Conservation (phyloP, 2,329 filamentous ascomycete species). For the Trichophyton benhamiae region DNA sequence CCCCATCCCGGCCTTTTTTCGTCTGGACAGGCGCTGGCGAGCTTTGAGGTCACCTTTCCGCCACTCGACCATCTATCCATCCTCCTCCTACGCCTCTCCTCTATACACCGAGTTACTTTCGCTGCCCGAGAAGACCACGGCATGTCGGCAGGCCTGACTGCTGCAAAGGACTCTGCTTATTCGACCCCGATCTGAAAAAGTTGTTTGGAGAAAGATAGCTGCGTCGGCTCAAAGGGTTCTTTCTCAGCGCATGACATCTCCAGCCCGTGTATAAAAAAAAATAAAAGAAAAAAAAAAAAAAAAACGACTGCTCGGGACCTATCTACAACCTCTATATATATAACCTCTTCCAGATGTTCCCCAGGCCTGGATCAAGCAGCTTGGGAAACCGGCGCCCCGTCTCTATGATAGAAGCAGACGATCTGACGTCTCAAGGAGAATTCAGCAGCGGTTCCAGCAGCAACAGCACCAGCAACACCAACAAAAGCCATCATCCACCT, state of each 20-base stretch:
- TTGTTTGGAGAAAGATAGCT: no score
- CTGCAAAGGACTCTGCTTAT: not conserved
- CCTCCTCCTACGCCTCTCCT: not conserved
- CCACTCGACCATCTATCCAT: not conserved
- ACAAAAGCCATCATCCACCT: not conserved
- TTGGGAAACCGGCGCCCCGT: conserved; percentile 18
- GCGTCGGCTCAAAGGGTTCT: no score
- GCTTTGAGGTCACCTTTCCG: not conserved
- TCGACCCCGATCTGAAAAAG: no score
- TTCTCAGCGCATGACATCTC: no score
- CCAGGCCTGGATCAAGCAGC: conserved; percentile 12
- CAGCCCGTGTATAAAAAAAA: no score
- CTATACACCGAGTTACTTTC: not conserved
- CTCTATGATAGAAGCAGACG: conserved; percentile 20
- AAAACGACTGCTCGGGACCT: no score
- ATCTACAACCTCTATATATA: not conserved
- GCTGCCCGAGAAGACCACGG: not conserved
- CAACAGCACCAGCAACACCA: not conserved
- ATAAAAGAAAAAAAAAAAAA: no score
- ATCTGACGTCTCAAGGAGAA: not conserved
- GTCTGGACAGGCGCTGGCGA: not conserved
- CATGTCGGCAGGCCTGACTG: not conserved
- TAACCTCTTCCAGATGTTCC: conserved; percentile 7
- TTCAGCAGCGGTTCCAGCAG: conserved; percentile 16
- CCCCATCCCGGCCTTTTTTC: not conserved